Percentiles rank a stretch among this genome's conserved stretches.
phyloP scores from a whole-genome alignment of 768 basidiomycete species.

The Tylopilus sp. region DNA sequence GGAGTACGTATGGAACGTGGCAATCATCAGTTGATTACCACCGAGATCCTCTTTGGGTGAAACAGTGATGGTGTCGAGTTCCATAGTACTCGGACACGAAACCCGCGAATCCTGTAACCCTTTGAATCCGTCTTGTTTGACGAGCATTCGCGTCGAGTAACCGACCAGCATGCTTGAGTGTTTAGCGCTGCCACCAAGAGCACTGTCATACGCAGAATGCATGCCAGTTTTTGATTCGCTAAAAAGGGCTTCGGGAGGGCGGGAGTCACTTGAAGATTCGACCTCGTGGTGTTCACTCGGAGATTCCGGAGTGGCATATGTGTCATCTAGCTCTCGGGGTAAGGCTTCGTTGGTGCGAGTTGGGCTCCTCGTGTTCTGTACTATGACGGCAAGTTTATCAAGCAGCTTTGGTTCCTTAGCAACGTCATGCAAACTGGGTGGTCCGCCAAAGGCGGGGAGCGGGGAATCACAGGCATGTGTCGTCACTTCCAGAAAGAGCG shows the following conservation, averaged over 20 bases:
- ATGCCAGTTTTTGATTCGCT: neutral
- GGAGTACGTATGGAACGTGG: constrained; percentile 25
- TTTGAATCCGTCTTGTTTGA: constrained; percentile 3
- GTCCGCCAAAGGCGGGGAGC: neutral
- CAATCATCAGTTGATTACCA: constrained; percentile 17
- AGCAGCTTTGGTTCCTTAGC: constrained; percentile 3
- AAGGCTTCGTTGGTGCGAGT: neutral
- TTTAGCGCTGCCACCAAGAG: neutral
- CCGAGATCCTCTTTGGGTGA: constrained; percentile 18
- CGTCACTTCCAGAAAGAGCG: constrained; percentile 40
- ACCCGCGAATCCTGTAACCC: constrained; percentile 14
- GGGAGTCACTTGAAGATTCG: constrained; percentile 1
- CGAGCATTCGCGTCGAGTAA: neutral
- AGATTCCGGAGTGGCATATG: neutral
- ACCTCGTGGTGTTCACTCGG: neutral
- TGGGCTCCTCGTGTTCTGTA: neutral
- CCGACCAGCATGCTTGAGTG: neutral
- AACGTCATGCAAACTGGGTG: constrained; percentile 2
- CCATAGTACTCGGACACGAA: constrained; percentile 12
- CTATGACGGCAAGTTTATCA: neutral
- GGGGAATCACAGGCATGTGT: constrained; percentile 8
- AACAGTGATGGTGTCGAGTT: constrained; percentile 6
- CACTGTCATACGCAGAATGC: neutral
- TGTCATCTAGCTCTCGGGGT: constrained; percentile 3
- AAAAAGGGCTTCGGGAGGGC: neutral